Conservation (phyloP, 345 rosid genomes). For the Corchorus capsularis region DNA sequence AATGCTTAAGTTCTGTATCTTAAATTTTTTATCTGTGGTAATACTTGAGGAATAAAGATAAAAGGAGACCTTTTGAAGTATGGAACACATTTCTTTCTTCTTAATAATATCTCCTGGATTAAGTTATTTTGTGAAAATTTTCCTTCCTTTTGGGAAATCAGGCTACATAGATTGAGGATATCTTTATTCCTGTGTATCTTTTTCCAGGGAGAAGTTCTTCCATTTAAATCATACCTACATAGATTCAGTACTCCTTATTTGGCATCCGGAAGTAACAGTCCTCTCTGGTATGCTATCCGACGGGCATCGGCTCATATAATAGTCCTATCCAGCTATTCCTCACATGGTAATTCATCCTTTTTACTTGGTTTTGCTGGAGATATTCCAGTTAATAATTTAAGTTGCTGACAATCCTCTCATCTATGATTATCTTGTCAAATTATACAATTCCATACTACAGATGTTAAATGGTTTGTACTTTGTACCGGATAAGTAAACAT, state of each 20-base stretch:
- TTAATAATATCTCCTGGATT: background rate
- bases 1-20: slow-evolving; percentile 20
- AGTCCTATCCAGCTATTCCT: slow-evolving; percentile 91
- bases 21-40: background rate
- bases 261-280: slow-evolving; percentile 76
- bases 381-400: background rate
- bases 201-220: slow-evolving; percentile 69
- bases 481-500: background rate
- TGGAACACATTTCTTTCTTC: background rate
- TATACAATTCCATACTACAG: background rate
- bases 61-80: background rate
- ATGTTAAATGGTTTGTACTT: background rate
- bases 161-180: background rate
- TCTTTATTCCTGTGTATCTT: background rate
- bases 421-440: background rate
- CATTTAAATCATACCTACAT: slow-evolving; percentile 81
- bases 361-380: background rate
- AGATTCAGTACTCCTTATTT: slow-evolving; percentile 81
- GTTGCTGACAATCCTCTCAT: background rate
- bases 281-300: slow-evolving; percentile 89
- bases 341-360: slow-evolving; percentile 59
- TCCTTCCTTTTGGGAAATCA: background rate
- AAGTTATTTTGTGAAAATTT: background rate
- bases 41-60: background rate
- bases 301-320: slow-evolving; percentile 95